Percentiles rank a stretch among this genome's conserved stretches.
Evolutionary conservation across 2,329 filamentous ascomycete species (phyloP).

Genomic region (Graphiopsis chlorocephala): DNA sequence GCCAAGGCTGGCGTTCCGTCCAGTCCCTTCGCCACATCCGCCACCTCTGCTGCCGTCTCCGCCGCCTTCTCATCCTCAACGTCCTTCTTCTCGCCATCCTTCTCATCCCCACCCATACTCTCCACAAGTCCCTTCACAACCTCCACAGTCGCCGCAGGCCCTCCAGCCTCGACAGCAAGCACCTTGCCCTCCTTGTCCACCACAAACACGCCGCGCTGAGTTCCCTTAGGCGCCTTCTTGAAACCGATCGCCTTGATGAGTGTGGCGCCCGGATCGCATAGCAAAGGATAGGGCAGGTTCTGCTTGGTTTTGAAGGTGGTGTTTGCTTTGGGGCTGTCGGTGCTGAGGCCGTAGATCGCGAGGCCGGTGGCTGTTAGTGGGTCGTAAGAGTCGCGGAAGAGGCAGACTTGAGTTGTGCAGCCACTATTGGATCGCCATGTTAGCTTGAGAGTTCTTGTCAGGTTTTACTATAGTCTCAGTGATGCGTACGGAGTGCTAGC

Average conservation of each 20-base stretch:
- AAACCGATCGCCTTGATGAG: slow-evolving; percentile 86
- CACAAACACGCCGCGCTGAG: slow-evolving; percentile 82
- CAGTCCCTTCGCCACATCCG: slow-evolving; percentile 42
- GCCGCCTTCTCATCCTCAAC: slow-evolving; percentile 28
- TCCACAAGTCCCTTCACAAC: slow-evolving; percentile 71
- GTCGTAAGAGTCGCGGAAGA: slow-evolving; percentile 84
- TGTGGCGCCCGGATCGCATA: slow-evolving; percentile 73
- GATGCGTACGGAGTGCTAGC: slow-evolving; percentile 68
- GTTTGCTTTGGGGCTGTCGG: slow-evolving; percentile 86
- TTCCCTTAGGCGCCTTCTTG: slow-evolving; percentile 78
- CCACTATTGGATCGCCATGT: slow-evolving; percentile 46
- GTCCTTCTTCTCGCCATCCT: slow-evolving; percentile 37
- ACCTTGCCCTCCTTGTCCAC: slow-evolving; percentile 68
- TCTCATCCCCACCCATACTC: slow-evolving; percentile 37
- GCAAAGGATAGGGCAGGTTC: slow-evolving; percentile 79
- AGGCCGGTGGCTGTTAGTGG: slow-evolving; percentile 75
- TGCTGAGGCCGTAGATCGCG: slow-evolving; percentile 84
- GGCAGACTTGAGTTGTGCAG: slow-evolving; percentile 83
- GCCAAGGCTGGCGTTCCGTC: slow-evolving; percentile 20
- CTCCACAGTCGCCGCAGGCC: slow-evolving; percentile 73
- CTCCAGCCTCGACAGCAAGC: slow-evolving; percentile 69
- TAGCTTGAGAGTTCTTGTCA: slow-evolving; percentile 21
- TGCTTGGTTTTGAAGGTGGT: slow-evolving; percentile 90
- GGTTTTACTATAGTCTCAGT: slow-evolving; percentile 58
- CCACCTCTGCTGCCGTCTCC: slow-evolving; percentile 44